Evolutionary conservation across 192 early-diverging fungal genomes (phyloP).

Genomic region (Pilaira anomala): DNA sequence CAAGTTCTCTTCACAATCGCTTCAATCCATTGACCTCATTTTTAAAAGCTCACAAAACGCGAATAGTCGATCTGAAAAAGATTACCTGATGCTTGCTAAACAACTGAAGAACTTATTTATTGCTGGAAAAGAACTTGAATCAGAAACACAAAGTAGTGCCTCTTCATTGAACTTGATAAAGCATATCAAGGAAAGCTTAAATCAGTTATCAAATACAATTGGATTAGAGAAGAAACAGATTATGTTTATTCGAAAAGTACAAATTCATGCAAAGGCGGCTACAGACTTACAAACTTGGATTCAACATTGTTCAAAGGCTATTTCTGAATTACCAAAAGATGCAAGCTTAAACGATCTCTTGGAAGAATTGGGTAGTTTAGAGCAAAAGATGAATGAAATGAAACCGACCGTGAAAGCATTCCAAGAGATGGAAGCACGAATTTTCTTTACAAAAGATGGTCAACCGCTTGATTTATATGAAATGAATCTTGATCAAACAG

Average conservation of each 20-base stretch:
- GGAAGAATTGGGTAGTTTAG: slow-evolving; percentile 19
- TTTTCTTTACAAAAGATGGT: slow-evolving; percentile 16
- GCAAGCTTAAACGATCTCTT: slow-evolving; percentile 7
- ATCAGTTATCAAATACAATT: slow-evolving; percentile 9
- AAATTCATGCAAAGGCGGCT: slow-evolving; percentile 29
- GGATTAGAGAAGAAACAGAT: slow-evolving; percentile 23
- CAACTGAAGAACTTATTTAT: neutral
- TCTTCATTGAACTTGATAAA: neutral
- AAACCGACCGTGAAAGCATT: slow-evolving; percentile 23
- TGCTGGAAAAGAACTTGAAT: slow-evolving; percentile 2
- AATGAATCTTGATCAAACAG: slow-evolving; percentile 1
- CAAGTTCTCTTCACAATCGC: neutral
- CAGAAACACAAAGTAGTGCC: neutral
- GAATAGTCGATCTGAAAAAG: neutral
- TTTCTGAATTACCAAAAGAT: slow-evolving; percentile 18
- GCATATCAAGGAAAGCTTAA: neutral
- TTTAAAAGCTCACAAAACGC: neutral
- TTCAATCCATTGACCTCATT: neutral
- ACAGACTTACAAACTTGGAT: slow-evolving; percentile 27
- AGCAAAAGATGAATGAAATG: slow-evolving; percentile 18
- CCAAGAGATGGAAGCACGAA: slow-evolving; percentile 11
- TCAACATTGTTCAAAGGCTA: slow-evolving; percentile 15
- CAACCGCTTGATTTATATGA: neutral
- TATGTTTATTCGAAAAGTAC: slow-evolving; percentile 18
- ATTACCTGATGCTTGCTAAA: neutral